Percentiles rank a stretch among this genome's conserved stretches.
Evolutionary conservation across 2,329 filamentous ascomycete genomes (phyloP).

Genomic region (Paracamarosporium sp.): DNA sequence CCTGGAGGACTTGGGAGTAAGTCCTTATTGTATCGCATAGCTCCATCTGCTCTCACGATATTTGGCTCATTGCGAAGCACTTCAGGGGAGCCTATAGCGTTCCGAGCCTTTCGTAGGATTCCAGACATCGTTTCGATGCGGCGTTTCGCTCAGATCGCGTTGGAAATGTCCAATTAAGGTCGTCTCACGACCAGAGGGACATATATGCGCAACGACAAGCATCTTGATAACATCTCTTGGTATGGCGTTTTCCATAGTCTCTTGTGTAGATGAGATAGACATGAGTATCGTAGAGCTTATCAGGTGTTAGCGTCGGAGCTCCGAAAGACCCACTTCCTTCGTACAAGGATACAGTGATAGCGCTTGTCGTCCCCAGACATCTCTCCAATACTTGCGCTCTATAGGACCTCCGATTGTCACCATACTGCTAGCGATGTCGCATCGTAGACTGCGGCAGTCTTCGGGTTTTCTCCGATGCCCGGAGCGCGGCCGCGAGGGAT

Average conservation of each 20-base stretch:
- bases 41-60: slow-evolving; percentile 10
- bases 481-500: neutral
- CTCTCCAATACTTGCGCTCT: neutral
- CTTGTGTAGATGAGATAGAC: slow-evolving; percentile 32
- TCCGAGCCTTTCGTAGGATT: neutral
- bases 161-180: neutral
- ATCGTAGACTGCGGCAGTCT: neutral
- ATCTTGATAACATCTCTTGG: neutral
- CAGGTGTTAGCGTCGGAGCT: slow-evolving; percentile 6
- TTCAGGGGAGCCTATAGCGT: neutral
- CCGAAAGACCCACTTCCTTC: neutral
- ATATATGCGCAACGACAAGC: neutral
- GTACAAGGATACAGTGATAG: neutral
- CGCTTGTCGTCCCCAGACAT: neutral
- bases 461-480: neutral
- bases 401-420: neutral
- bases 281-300: slow-evolving; percentile 1
- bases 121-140: neutral
- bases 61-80: slow-evolving; percentile 8
- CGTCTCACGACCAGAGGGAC: neutral
- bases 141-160: neutral
- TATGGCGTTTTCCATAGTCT: slow-evolving; percentile 18
- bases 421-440: neutral
- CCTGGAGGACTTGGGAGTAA: slow-evolving; percentile 25
- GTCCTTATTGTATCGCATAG: slow-evolving; percentile 23